A percentile compares a stretch with the other conserved stretches of the same genome.
Evolutionary conservation across 2,329 filamentous ascomycete species (phyloP).

Genomic region (Lachnellula subtilissima): DNA sequence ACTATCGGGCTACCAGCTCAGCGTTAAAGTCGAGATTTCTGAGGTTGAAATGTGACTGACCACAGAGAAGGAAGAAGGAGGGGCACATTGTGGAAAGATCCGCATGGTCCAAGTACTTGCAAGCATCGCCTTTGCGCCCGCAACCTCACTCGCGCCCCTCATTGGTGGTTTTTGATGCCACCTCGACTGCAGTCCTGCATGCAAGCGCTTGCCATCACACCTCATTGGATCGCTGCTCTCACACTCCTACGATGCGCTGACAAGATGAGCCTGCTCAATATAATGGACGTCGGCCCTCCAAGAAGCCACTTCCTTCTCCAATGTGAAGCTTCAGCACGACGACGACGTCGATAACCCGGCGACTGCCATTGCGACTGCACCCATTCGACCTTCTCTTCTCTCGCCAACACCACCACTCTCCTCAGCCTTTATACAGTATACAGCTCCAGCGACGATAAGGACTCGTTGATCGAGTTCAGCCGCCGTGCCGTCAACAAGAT

Average conservation of each 20-base stretch:
- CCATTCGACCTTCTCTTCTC: slow-evolving; percentile 1
- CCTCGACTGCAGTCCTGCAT: slow-evolving; percentile 10
- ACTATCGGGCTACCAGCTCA: not conserved
- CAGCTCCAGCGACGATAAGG: not conserved
- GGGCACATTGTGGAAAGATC: not conserved
- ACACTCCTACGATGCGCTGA: slow-evolving; percentile 6
- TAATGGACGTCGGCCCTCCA: slow-evolving; percentile 12
- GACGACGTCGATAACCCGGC: slow-evolving; percentile 12
- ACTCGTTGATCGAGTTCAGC: slow-evolving; percentile 14
- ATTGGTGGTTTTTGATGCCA: not conserved
- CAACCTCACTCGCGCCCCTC: not conserved
- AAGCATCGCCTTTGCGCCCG: not conserved
- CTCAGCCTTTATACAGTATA: not conserved
- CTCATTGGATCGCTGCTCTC: not conserved
- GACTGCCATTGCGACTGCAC: slow-evolving; percentile 4
- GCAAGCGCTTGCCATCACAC: slow-evolving; percentile 16
- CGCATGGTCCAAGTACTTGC: not conserved
- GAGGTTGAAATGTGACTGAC: not conserved
- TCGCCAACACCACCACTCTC: not conserved
- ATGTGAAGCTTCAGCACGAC: slow-evolving; percentile 12
- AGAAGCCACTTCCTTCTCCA: slow-evolving; percentile 9
- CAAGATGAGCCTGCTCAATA: slow-evolving; percentile 11
- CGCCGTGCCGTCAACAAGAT: slow-evolving; percentile 4
- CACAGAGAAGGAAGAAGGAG: not conserved
- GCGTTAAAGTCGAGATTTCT: not conserved